Evolutionary conservation across 768 basidiomycete genomes (phyloP), one percentile per base, ranked within the genome.

Genomic region (Amanita pseudoporphyria): DNA sequence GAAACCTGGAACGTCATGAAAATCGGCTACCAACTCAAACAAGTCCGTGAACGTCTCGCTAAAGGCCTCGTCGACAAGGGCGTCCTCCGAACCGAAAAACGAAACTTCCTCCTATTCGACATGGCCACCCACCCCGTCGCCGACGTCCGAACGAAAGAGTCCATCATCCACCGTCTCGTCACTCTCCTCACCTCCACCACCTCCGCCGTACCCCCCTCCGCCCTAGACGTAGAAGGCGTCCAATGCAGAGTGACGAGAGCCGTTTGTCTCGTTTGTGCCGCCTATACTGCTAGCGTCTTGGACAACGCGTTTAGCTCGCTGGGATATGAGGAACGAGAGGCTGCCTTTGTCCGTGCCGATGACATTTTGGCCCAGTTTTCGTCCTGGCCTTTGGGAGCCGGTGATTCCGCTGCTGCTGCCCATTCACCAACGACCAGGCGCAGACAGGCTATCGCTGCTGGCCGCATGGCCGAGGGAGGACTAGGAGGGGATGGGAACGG

Each of bases 1-100:
- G 95, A 99, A 70, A 98, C 95, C 42, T 99, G 95, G 95, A 99
- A 98, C 67, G 93, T 99, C 6, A 92, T 97, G 85, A 98, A 98
- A 70, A 98, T 99, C 48, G 94, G 94, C 19, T 99, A 91, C 68
- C 95, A 99, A 66, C 82, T 99, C 41, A 97, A 97, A 66, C 95
- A 97, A 68, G 95, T 98, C 35, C 85, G 95, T 40, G 95, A 99
- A 69, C 87, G 95, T 14, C 83, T 99, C 35, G 93, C 94, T 12
- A 99, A 99, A 64, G 82, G 95, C 2, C 80, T 99, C 35, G 95
- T 97, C 45, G 95, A 99, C 74, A 99, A 99, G 67, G 96, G 95
- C 58, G 82, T 99, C 33, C 79, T 99, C n/a, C 86, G 96, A 45
- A 99, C 95, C 13, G 96, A 98, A 65, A 98, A 99, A 64, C 87